A percentile compares a stretch with the other conserved stretches of the same genome.
phyloP scores from a whole-genome alignment of 1,284 basidiomycete species.

The Trichosporon ovoides region DNA sequence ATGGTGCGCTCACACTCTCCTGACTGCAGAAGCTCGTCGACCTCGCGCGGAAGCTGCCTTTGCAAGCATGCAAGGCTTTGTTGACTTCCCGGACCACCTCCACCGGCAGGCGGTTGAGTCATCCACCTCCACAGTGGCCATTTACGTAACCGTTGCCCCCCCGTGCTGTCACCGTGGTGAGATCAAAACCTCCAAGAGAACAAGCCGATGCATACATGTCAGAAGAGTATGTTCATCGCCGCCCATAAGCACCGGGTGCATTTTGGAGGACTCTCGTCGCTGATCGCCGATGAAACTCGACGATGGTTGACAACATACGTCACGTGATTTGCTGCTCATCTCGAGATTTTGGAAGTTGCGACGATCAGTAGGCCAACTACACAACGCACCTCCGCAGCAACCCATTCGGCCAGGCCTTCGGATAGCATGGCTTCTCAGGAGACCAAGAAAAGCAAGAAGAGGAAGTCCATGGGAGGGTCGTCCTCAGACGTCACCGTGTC shows the following conservation, averaged over 20 bases:
- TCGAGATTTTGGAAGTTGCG: constrained; percentile 5
- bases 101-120: background rate
- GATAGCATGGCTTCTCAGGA: constrained; percentile 15
- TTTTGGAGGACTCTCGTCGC: no score
- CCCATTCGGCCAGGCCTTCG: background rate
- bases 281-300: no score
- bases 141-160: no score
- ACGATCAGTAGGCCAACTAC: background rate
- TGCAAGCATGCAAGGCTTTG: no score
- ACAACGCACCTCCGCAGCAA: background rate
- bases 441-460: constrained; percentile 30
- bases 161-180: no score
- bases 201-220: no score
- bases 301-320: no score
- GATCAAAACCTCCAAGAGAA: no score
- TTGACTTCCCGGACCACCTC: constrained; percentile 1
- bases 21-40: no score
- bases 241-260: no score
- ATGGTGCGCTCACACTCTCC: constrained; percentile 21
- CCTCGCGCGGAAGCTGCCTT: background rate
- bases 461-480: constrained; percentile 28
- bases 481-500: constrained; percentile 19
- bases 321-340: background rate
- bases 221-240: no score
- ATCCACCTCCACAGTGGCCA: background rate